These are phyloP conservation scores for Colletotrichum lini DNA, from an alignment of 2,329 filamentous ascomycete genomes.

Conservation along the genomic window DNA sequence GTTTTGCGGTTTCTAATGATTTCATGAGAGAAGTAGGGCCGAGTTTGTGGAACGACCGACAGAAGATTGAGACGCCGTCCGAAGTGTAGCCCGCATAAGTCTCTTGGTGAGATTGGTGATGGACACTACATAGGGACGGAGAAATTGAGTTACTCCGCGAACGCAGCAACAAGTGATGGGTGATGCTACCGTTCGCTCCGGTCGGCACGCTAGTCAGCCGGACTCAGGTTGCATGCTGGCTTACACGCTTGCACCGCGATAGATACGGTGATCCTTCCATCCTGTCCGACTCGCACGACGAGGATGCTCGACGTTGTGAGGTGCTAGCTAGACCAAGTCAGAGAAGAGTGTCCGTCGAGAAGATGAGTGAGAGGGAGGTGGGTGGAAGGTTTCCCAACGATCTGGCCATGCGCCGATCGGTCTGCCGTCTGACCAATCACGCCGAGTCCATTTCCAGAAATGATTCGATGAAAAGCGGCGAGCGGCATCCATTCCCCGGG, in stretches of 20 bases:
- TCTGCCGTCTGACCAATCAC: conserved; percentile 28
- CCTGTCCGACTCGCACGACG: too few relatives aligned
- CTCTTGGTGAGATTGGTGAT: not conserved
- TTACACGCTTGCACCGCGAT: not conserved
- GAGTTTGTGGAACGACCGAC: conserved; percentile 13
- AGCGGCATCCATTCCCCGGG: conserved; percentile 10
- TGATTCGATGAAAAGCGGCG: conserved; percentile 29
- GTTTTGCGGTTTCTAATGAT: not conserved
- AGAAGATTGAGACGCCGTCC: conserved; percentile 37
- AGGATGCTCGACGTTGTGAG: not conserved
- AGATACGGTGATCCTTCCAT: too few relatives aligned
- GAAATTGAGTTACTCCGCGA: not conserved
- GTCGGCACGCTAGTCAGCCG: not conserved
- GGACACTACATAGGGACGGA: not conserved
- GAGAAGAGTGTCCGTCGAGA: not conserved
- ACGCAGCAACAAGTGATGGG: not conserved
- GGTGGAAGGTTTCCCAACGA: conserved; percentile 38
- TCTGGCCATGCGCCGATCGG: conserved; percentile 39
- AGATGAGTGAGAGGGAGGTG: not conserved
- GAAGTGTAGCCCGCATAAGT: conserved; percentile 30
- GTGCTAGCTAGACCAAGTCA: not conserved
- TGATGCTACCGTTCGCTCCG: not conserved
- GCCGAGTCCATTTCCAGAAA: conserved; percentile 17
- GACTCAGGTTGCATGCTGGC: not conserved
- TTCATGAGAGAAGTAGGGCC: conserved; percentile 21